Conservation (phyloP, 176 grass and related monocot genomes). For the Hordeum vulgare region MorexV3_pseudomolecules_assembly NC_058519.1:633112569-633113068, state of each 20-base stretch:
- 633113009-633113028: neutral
- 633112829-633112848: neutral
- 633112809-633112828: neutral
- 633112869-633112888: neutral
- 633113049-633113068: no score
- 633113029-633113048: neutral
- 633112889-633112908: neutral
- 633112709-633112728: no score
- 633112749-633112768: no score
- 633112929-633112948: neutral
- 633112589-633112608: no score
- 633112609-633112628: no score
- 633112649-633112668: no score
- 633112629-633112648: no score
- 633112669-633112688: no score
- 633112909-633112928: neutral
- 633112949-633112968: neutral
- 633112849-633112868: neutral
- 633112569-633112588: no score
- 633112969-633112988: neutral
- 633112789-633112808: neutral
- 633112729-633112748: no score
- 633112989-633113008: constrained; percentile 9
- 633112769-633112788: neutral
- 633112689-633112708: no score